Conservation (phyloP, 371 early-diverging fungal genomes). For the Mucor indicus region DNA sequence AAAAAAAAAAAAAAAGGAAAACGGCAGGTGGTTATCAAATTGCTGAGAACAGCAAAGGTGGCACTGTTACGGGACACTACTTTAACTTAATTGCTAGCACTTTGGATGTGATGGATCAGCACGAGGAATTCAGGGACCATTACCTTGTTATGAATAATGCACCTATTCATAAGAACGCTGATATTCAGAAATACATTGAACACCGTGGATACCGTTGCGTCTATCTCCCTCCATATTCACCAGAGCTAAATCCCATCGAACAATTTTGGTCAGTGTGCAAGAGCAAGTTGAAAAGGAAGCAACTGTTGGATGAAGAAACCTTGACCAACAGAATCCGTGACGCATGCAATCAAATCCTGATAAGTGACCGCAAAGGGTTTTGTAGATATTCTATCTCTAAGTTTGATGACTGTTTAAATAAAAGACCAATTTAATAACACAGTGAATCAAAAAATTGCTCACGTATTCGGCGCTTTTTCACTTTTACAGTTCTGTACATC, state of each 20-base stretch:
- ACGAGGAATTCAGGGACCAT: neutral
- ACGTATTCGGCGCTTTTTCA: neutral
- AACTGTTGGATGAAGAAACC: constrained; percentile 11
- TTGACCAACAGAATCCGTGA: constrained; percentile 5
- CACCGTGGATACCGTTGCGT: neutral
- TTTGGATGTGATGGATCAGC: no score
- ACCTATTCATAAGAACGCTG: neutral
- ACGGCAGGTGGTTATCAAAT: constrained; percentile 5
- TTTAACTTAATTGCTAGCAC: no score
- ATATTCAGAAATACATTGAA: constrained; percentile 1
- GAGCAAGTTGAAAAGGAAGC: no score
- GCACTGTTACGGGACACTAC: no score
- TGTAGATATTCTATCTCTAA: constrained; percentile 9
- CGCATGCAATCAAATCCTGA: constrained; percentile 7
- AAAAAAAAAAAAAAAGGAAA: constrained; percentile 1
- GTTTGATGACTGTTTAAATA: constrained; percentile 9
- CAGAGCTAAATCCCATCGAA: constrained; percentile 15
- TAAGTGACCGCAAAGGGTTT: constrained; percentile 10
- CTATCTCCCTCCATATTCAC: constrained; percentile 6
- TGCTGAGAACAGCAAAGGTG: constrained; percentile 5
- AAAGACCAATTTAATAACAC: constrained; percentile 1
- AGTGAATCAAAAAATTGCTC: constrained; percentile 2
- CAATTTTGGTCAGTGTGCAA: constrained; percentile 12
- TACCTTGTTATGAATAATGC: constrained; percentile 6
- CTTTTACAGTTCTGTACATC: no score